Percentiles rank a stretch among this genome's conserved stretches.
phyloP scores from a whole-genome alignment of 2,329 filamentous ascomycete species.

The Colletotrichum abscissum region DNA sequence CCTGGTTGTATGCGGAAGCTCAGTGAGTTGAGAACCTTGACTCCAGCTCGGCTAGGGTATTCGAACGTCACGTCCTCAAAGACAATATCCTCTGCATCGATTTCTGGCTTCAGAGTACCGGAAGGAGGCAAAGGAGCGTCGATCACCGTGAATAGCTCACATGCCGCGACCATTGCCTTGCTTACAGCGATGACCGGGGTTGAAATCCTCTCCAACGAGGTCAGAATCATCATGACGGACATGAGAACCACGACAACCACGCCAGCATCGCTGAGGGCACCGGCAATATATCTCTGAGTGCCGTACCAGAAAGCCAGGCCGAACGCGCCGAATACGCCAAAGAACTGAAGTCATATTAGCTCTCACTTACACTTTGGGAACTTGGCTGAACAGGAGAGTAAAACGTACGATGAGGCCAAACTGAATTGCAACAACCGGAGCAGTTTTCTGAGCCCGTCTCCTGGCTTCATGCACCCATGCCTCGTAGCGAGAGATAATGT shows the following conservation, averaged over 20 bases:
- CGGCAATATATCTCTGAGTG: slow-evolving; percentile 47
- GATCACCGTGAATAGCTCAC: slow-evolving; percentile 44
- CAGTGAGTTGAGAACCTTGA: slow-evolving; percentile 48
- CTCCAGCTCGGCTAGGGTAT: slow-evolving; percentile 43
- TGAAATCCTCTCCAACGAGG: slow-evolving; percentile 49
- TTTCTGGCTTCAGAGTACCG: slow-evolving; percentile 40
- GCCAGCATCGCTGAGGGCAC: slow-evolving; percentile 47
- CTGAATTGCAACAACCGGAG: slow-evolving; percentile 45
- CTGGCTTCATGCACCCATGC: slow-evolving; percentile 51
- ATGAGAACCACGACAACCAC: slow-evolving; percentile 51
- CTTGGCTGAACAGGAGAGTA: not conserved
- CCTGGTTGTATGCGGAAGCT: slow-evolving; percentile 38
- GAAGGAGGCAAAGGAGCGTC: slow-evolving; percentile 39
- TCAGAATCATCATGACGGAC: slow-evolving; percentile 51
- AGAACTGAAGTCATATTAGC: slow-evolving; percentile 39
- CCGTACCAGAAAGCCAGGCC: slow-evolving; percentile 58
- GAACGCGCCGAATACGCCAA: slow-evolving; percentile 48
- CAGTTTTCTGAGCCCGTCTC: slow-evolving; percentile 47
- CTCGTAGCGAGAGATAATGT: slow-evolving; percentile 49
- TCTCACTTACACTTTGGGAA: not conserved
- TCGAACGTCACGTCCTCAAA: slow-evolving; percentile 41
- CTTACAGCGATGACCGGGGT: slow-evolving; percentile 50
- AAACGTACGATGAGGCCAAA: slow-evolving; percentile 41
- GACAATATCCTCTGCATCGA: slow-evolving; percentile 35
- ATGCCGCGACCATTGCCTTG: slow-evolving; percentile 44